Evolutionary conservation across 176 grass and related monocot species (phyloP), one percentile per base, ranked within the genome.

Genomic region (Dendrocalamus sinicus): DNA sequence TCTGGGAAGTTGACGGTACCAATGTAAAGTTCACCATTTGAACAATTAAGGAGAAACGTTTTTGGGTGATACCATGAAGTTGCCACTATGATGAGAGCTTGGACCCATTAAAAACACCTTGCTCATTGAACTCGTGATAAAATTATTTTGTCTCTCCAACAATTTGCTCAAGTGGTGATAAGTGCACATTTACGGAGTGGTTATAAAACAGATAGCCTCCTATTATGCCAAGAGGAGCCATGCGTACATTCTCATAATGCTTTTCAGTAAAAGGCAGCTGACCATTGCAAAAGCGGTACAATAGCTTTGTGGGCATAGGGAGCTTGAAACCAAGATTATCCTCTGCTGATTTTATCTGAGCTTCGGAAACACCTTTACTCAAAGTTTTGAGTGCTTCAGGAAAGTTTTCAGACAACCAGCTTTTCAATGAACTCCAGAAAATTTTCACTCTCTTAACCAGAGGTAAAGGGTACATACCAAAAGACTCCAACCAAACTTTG

Each of bases 251-350:
- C 84, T 87, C 68, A 12, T 28, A 20, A 51, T 10, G 15, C 22
- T 82, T 39, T 11, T 55, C 24, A 57, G 54, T 67, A 52, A 86
- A 73, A 53, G 93, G 92, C 41, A 89, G 77, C 64, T 99, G 96
- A 81, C 94, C 96, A 80, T 99, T 95, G 83, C 96, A 99, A 73
- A 96, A 85, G 47, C 94, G 94, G 89, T 96, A 99, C 54, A 99
- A 46, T 46, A 99, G 35, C 80, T 89, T 99, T 62, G 92, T 99
- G 15, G 96, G 86, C 73, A 94, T 60, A 71, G 96, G 96, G 61
- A 96, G 78, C 63, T 90, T 88, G 51, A 94, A 87, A 70, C 96
- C 96, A 79, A 96, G 88, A 43, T 70, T 70, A 72, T 90, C 74
- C 85, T 99, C 96, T 32, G 84, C 83, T 6, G 23, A 75, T 46